These are phyloP conservation scores for Citrus trifoliata DNA, from an alignment of 345 rosid genomes.

Conservation along the genomic window DNA sequence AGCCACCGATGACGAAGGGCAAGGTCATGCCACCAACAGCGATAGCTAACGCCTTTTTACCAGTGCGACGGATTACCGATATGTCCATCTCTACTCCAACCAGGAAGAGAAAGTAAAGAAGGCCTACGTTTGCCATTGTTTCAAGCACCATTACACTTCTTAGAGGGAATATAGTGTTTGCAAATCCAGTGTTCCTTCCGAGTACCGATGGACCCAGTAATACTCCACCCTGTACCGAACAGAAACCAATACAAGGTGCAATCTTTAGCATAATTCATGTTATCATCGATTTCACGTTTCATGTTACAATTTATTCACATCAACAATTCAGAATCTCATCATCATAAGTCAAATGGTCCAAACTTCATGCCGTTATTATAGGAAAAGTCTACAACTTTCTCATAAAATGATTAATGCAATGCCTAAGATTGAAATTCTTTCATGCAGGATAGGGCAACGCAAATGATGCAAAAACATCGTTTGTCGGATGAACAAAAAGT, in stretches of 20 bases:
- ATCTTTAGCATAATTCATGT: no score
- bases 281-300: background rate
- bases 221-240: slow-evolving; percentile 60
- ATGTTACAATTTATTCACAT: background rate
- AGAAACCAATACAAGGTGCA: no score
- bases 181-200: slow-evolving; percentile 39
- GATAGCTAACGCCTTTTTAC: slow-evolving; percentile 56
- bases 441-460: no score
- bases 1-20: slow-evolving; percentile 60
- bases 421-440: no score
- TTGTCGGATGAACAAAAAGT: background rate
- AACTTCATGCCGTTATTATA: background rate
- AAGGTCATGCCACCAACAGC: slow-evolving; percentile 81
- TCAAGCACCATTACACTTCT: slow-evolving; percentile 96
- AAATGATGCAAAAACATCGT: no score
- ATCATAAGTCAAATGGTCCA: background rate
- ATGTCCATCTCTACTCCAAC: slow-evolving; percentile 97
- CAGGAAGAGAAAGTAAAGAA: slow-evolving; percentile 80
- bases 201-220: slow-evolving; percentile 82
- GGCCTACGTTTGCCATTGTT: slow-evolving; percentile 93
- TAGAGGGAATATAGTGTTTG: slow-evolving; percentile 57
- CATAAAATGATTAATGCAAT: no score
- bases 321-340: background rate
- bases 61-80: slow-evolving; percentile 62
- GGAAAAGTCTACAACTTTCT: no score